A percentile compares a stretch with the other conserved stretches of the same genome.
Evolutionary conservation across 2,329 filamentous ascomycete genomes (phyloP).

Genomic region (Apiospora arundinis): DNA sequence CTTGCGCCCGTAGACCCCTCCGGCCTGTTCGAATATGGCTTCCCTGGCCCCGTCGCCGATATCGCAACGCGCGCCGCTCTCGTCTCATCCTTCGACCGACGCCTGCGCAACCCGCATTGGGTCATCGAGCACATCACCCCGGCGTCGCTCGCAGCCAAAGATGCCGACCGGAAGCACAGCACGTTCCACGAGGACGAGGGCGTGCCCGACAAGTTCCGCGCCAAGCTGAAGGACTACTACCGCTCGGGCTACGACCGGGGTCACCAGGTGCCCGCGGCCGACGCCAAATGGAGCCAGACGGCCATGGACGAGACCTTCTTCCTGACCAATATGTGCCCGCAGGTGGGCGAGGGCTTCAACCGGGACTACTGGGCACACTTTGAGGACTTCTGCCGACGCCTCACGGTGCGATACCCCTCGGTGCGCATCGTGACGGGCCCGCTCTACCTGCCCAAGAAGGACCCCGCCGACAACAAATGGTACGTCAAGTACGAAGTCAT

Average conservation of each 20-base stretch:
- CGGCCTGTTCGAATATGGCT: constrained; percentile 84
- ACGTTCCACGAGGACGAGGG: constrained; percentile 80
- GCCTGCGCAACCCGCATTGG: constrained; percentile 91
- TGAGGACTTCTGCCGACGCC: constrained; percentile 90
- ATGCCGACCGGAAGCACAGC: constrained; percentile 85
- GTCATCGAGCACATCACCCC: constrained; percentile 96
- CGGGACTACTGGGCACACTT: constrained; percentile 99
- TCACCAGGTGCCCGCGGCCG: constrained; percentile 95
- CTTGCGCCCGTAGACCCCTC: constrained; percentile 70
- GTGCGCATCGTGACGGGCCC: constrained; percentile 94
- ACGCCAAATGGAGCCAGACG: constrained; percentile 92
- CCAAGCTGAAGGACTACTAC: constrained; percentile 91
- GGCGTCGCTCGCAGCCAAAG: constrained; percentile 74
- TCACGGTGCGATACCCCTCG: constrained; percentile 81
- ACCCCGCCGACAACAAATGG: constrained; percentile 89
- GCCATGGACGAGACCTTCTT: constrained; percentile 97
- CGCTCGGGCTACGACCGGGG: constrained; percentile 94
- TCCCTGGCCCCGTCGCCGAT: constrained; percentile 89
- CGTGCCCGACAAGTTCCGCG: constrained; percentile 87
- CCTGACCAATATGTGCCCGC: constrained; percentile 96
- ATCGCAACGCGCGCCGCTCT: constrained; percentile 78
- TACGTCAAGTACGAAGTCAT: constrained; percentile 95
- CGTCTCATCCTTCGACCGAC: constrained; percentile 88
- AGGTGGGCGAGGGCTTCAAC: constrained; percentile 98
- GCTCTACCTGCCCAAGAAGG: constrained; percentile 86